Base-by-base conservation (phyloP, 495 filamentous ascomycete genomes). In the Hyphodiscus hymeniophilus region DNA sequence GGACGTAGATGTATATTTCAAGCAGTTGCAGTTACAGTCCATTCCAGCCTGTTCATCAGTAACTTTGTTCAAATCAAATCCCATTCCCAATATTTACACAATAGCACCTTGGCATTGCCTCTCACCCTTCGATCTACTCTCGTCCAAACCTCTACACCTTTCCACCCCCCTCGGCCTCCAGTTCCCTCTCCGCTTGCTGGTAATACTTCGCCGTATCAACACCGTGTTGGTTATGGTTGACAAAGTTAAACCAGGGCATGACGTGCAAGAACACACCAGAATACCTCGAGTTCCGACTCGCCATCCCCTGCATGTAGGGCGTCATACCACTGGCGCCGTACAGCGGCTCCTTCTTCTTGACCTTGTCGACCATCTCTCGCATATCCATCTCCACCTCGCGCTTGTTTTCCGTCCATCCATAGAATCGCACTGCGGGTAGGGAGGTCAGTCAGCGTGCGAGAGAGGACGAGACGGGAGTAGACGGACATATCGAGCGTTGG, bases 181-280 rank as follows among this genome's bases (percentile, higher is more conserved):
- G 69, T 60, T 98, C 92, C 56, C 81, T 74, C 69, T 98, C 92
- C n/a, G 92, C 92, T 64, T 91, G 85, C 63, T 80, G 80, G 67
- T 95, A 98, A 70, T 98, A 98, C 70, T 98, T 98, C 47, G 89
- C 87, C 22, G 92, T 98, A 65, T 98, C 94, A 45, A 98, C 85
- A 54, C 92, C 92, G 64, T 98, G 92, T 76, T 95, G 88, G 57
- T 80, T 83, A 69, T 98, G 92, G 65, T 98, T 96, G 51, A 95
- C 91, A 65, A 96, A 78, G 71, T 98, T 98, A 72, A 94, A 86
- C 92, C 88, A 95, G 16, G 92, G 92, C 24, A 98, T 59, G 34
- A 92, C 76, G 58, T 87, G 82, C 38, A 85, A 67, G 59, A 87
- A 94, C 15, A 92, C 71, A 23, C 83, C 80, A 23, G 86, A 79